phyloP scores from a whole-genome alignment of 768 basidiomycete genomes.

The Naganishia friedmannii region DNA sequence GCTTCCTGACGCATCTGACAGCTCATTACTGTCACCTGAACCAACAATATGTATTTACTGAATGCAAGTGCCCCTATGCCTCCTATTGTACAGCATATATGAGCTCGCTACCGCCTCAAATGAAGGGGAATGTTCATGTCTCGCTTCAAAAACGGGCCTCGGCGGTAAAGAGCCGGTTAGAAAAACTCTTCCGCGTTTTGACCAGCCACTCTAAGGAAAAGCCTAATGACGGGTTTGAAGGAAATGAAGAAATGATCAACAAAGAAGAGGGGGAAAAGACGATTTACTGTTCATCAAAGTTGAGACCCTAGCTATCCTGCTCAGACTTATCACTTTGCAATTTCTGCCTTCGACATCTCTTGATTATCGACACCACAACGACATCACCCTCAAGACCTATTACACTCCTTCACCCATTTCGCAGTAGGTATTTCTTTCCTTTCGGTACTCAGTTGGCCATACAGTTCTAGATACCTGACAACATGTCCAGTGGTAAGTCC shows the following conservation, averaged over 20 bases:
- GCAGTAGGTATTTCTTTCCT: neutral
- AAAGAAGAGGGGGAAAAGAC: neutral
- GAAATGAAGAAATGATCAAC: neutral
- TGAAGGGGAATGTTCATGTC: neutral
- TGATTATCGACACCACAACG: neutral
- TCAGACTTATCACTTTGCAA: neutral
- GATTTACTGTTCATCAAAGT: neutral
- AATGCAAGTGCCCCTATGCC: too few relatives aligned
- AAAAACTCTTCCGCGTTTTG: neutral
- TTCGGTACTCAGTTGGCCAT: neutral
- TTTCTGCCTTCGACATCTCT: neutral
- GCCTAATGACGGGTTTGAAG: neutral
- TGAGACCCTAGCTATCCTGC: neutral
- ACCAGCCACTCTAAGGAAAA: neutral
- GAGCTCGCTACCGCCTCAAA: too few relatives aligned
- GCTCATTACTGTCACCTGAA: too few relatives aligned
- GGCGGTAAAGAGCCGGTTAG: neutral
- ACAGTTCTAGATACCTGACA: neutral
- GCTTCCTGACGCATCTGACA: too few relatives aligned
- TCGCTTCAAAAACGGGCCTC: neutral
- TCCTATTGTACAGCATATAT: too few relatives aligned
- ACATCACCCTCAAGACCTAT: neutral
- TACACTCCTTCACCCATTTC: neutral
- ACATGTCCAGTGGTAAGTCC: conserved; percentile 22
- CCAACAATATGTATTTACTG: too few relatives aligned